Conservation (phyloP, 2,329 filamentous ascomycete species). For the Laburnicola sp. region DNA sequence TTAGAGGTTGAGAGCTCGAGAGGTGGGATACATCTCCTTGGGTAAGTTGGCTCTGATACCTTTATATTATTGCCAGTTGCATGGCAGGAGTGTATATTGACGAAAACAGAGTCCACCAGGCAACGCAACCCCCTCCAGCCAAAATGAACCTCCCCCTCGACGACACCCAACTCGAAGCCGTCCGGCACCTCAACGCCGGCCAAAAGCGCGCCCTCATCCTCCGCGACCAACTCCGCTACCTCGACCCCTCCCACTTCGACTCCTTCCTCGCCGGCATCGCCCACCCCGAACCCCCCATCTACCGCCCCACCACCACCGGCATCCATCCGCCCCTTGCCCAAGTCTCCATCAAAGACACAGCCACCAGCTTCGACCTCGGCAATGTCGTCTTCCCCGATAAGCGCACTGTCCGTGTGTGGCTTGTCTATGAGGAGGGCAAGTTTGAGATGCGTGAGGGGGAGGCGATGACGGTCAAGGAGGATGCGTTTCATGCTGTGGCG, state of each 20-base stretch:
- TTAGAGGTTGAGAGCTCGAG: too few relatives aligned
- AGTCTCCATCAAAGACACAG: slow-evolving; percentile 26
- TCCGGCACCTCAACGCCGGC: slow-evolving; percentile 27
- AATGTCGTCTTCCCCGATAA: slow-evolving; percentile 32
- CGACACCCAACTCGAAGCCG: background rate
- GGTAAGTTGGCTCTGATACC: too few relatives aligned
- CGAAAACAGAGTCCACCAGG: too few relatives aligned
- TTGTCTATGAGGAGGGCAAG: slow-evolving; percentile 23
- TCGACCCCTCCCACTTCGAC: slow-evolving; percentile 29
- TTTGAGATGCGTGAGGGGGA: slow-evolving; percentile 27
- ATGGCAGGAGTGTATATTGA: too few relatives aligned
- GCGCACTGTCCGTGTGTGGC: slow-evolving; percentile 13
- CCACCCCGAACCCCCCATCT: slow-evolving; percentile 35
- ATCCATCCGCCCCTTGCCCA: slow-evolving; percentile 25
- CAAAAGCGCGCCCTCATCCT: slow-evolving; percentile 35
- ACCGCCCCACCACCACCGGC: slow-evolving; percentile 25
- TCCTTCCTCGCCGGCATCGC: slow-evolving; percentile 30
- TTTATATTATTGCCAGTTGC: background rate
- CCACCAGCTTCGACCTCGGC: slow-evolving; percentile 32
- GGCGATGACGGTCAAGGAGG: slow-evolving; percentile 21
- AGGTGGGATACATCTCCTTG: too few relatives aligned
- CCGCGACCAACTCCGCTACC: slow-evolving; percentile 33
- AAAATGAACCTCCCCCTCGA: slow-evolving; percentile 4
- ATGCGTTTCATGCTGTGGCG: slow-evolving; percentile 18
- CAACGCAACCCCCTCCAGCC: slow-evolving; percentile 3